Conservation (phyloP, 768 basidiomycete species). For the Lanmaoa rubissima region DNA sequence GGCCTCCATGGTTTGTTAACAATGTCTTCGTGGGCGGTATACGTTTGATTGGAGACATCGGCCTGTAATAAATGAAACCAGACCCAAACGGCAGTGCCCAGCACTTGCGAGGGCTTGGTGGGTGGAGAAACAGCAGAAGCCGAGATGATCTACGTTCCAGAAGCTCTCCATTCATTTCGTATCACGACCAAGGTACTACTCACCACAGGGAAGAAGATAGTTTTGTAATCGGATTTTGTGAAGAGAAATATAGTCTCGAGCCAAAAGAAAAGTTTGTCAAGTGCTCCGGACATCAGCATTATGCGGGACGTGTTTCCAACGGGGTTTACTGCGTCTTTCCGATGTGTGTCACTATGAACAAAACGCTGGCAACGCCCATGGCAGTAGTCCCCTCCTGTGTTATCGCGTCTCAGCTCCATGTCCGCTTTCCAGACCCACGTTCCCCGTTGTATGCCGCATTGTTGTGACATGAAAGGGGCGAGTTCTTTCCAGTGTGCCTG, state of each 20-base stretch:
- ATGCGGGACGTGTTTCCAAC: neutral
- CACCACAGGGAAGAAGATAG: conserved; percentile 36
- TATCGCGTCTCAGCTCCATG: neutral
- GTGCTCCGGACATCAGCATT: neutral
- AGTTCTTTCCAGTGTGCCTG: too few relatives aligned
- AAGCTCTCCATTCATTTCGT: neutral
- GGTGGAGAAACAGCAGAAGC: conserved; percentile 4
- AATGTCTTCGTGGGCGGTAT: conserved; percentile 29
- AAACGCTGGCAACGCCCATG: too few relatives aligned
- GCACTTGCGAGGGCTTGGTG: neutral
- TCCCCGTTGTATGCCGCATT: neutral
- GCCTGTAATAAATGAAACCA: conserved; percentile 35
- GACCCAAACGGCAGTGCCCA: conserved; percentile 22
- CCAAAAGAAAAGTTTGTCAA: conserved; percentile 10
- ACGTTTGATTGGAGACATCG: conserved; percentile 34
- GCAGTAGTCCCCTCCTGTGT: too few relatives aligned
- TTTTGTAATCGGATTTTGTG: conserved; percentile 35
- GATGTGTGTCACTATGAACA: too few relatives aligned
- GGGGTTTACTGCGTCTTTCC: neutral
- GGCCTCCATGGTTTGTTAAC: conserved; percentile 39
- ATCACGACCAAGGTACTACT: neutral
- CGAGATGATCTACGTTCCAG: conserved; percentile 7
- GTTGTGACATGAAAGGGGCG: neutral
- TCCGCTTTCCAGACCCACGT: neutral
- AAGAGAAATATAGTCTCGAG: conserved; percentile 33